These are phyloP conservation scores for Phalaenopsis aphrodite DNA, from an alignment of 106 monocot species.

Conservation along the genomic window DNA sequence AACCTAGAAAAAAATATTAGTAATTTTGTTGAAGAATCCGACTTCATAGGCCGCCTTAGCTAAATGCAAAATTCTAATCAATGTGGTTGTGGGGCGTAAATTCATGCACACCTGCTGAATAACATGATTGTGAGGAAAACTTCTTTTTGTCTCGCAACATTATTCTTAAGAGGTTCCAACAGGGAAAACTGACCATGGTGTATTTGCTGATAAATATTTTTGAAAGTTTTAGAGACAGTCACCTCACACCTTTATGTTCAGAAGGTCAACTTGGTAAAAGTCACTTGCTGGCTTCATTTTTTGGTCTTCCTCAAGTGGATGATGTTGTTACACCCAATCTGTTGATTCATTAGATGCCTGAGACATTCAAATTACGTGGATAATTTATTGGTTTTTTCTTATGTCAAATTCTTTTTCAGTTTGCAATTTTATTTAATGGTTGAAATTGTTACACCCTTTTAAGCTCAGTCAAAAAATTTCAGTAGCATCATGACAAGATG, in stretches of 20 bases:
- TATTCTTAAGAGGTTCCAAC: not conserved
- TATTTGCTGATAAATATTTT: not conserved
- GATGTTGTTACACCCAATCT: not conserved
- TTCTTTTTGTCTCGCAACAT: not conserved
- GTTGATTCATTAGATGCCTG: not conserved
- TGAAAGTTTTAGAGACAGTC: too few relatives aligned
- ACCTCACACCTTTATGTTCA: too few relatives aligned
- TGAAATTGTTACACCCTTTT: too few relatives aligned
- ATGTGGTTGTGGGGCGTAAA: not conserved
- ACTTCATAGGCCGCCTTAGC: not conserved
- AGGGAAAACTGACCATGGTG: not conserved
- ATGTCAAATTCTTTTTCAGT: too few relatives aligned
- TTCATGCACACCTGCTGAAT: not conserved
- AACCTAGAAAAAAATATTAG: not conserved
- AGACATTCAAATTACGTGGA: not conserved
- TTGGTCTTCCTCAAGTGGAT: not conserved
- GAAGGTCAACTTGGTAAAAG: too few relatives aligned
- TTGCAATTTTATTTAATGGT: too few relatives aligned
- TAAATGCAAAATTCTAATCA: not conserved
- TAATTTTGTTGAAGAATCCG: not conserved
- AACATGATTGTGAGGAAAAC: not conserved
- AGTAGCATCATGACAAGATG: too few relatives aligned
- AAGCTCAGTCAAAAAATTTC: too few relatives aligned
- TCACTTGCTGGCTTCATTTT: not conserved
- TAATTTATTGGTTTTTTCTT: not conserved